Percentiles rank a stretch among this genome's conserved stretches.
Conservation (phyloP, 768 basidiomycete genomes). For the Lactarius tabidus region DNA sequence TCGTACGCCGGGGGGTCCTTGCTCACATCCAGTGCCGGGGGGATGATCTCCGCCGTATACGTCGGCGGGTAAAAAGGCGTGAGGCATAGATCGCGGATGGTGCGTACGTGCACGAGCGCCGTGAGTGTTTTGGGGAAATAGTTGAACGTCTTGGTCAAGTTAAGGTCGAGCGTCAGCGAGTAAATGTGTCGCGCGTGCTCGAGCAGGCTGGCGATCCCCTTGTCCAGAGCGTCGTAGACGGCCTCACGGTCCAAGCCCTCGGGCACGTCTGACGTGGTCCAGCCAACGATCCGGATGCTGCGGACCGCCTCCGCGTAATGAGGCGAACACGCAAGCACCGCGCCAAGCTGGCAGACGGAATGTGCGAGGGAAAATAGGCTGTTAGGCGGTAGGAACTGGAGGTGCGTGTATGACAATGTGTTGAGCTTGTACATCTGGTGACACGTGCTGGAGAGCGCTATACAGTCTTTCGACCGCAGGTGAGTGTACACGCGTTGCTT, state of each 20-base stretch:
- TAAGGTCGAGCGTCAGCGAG: conserved; percentile 10
- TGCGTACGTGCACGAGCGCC: conserved; percentile 3
- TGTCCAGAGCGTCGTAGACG: conserved; percentile 3
- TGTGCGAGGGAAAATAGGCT: conserved; percentile 12
- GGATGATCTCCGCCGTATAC: neutral
- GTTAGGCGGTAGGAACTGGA: conserved; percentile 16
- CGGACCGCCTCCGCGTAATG: conserved; percentile 14
- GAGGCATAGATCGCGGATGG: conserved; percentile 13
- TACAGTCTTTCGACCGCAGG: conserved; percentile 7
- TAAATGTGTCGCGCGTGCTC: neutral
- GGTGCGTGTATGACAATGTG: conserved; percentile 14
- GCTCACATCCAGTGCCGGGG: neutral
- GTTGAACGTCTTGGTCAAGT: neutral
- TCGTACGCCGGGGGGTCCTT: conserved; percentile 8
- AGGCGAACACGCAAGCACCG: conserved; percentile 5
- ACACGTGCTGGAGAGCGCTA: conserved; percentile 17
- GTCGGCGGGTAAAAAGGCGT: neutral
- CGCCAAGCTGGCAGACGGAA: conserved; percentile 1
- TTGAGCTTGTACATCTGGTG: conserved; percentile 16
- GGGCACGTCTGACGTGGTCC: neutral
- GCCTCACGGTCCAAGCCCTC: neutral
- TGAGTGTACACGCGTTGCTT: conserved; percentile 11
- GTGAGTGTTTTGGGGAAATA: conserved; percentile 7
- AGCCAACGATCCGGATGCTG: conserved; percentile 8
- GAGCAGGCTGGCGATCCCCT: neutral